Evolutionary conservation across 768 basidiomycete species (phyloP).

Genomic region (Suillus hirtellus): DNA sequence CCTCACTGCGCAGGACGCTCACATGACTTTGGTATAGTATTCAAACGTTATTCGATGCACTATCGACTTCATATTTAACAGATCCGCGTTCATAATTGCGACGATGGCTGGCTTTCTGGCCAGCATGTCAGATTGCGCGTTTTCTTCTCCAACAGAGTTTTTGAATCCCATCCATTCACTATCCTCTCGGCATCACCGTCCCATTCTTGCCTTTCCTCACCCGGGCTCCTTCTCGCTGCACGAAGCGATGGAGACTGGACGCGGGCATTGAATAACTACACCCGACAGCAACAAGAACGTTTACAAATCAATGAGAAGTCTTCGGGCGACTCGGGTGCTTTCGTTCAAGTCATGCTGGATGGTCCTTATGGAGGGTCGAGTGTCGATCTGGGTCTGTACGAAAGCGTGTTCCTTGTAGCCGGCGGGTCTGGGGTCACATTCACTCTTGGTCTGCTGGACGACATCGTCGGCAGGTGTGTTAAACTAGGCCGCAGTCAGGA

Average conservation of each 20-base stretch:
- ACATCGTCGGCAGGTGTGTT: constrained; percentile 68
- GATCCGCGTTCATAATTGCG: constrained; percentile 57
- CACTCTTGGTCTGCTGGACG: constrained; percentile 78
- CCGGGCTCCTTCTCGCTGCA: constrained; percentile 64
- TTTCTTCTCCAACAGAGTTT: constrained; percentile 53
- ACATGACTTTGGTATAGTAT: constrained; percentile 68
- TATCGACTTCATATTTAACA: constrained; percentile 19
- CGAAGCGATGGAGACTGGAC: constrained; percentile 77
- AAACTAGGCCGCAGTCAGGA: constrained; percentile 44
- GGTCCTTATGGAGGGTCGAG: constrained; percentile 86
- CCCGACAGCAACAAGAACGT: constrained; percentile 38
- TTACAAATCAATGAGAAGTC: constrained; percentile 12
- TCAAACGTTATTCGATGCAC: too few relatives aligned
- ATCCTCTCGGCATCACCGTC: constrained; percentile 67
- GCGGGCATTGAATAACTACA: constrained; percentile 57
- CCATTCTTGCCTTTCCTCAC: constrained; percentile 44
- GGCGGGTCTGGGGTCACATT: constrained; percentile 88
- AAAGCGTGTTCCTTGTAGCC: constrained; percentile 72
- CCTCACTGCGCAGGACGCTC: constrained; percentile 57
- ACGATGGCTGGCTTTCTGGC: constrained; percentile 60
- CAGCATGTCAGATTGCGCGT: constrained; percentile 53
- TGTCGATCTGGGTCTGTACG: constrained; percentile 67
- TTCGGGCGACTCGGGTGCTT: constrained; percentile 19
- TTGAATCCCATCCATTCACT: constrained; percentile 82
- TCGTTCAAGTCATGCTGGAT: constrained; percentile 76